Percentiles rank a stretch among this genome's conserved stretches.
Evolutionary conservation across 1,284 basidiomycete species (phyloP).

Genomic region (Sphagnurus paluster): DNA sequence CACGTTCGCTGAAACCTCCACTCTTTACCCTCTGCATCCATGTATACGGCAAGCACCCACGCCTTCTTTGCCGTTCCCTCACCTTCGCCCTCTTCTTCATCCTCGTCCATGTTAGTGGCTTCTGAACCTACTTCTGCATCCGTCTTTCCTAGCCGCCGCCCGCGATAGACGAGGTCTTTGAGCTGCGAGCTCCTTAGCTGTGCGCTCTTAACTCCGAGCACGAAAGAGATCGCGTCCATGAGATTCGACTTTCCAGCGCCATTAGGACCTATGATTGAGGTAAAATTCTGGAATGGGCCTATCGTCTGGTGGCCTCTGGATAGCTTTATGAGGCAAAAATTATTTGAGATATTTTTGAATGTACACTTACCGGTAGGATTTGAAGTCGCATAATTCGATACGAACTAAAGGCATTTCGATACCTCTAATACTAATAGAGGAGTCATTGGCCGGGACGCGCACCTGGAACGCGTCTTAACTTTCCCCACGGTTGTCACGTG

Average conservation of each 20-base stretch:
- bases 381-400: conserved; percentile 16
- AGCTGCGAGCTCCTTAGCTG: conserved; percentile 93
- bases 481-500: no score
- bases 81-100: conserved; percentile 60
- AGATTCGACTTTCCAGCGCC: conserved; percentile 99
- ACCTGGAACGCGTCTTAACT: not conserved
- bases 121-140: conserved; percentile 52
- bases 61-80: conserved; percentile 89
- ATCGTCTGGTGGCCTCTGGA: conserved; percentile 81
- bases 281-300: conserved; percentile 92
- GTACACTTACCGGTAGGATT: conserved; percentile 11
- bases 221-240: conserved; percentile 99
- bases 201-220: conserved; percentile 92
- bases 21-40: conserved; percentile 76
- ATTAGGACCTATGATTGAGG: conserved; percentile 97
- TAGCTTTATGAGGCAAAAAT: not conserved
- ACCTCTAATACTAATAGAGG: not conserved
- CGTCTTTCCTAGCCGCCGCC: conserved; percentile 66
- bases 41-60: conserved; percentile 92
- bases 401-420: conserved; percentile 11
- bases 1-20: conserved; percentile 92
- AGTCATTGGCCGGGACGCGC: not conserved
- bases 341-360: not conserved
- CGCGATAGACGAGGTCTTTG: conserved; percentile 94
- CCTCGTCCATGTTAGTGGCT: conserved; percentile 46